Percentiles rank a stretch among this genome's conserved stretches.
Conservation (phyloP, 352 stramenopile species). For the Halophytophthora batemanensis region DNA sequence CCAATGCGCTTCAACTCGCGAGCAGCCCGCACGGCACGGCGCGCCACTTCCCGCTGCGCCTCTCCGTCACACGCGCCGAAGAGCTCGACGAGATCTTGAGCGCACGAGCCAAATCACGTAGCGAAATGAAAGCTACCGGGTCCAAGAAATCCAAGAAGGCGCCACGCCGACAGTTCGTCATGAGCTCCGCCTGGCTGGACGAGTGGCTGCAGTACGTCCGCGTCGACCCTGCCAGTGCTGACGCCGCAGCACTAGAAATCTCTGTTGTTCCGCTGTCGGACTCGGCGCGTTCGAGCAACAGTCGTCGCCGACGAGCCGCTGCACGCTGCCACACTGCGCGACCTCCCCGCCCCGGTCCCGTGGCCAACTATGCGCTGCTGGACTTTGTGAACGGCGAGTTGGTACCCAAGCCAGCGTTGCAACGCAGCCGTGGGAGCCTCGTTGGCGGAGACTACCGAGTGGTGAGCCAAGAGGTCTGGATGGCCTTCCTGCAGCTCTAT, state of each 20-base stretch:
- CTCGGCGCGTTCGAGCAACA: constrained; percentile 1
- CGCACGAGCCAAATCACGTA: constrained; percentile 34
- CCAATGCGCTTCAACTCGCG: constrained; percentile 23
- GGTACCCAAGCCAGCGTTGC: constrained; percentile 36
- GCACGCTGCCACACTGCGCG: constrained; percentile 9
- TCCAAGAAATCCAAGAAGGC: constrained; percentile 5
- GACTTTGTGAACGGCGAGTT: constrained; percentile 67
- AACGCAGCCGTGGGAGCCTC: constrained; percentile 37
- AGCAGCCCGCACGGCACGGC: constrained; percentile 11
- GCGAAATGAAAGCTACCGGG: constrained; percentile 1
- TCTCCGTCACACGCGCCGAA: constrained; percentile 32
- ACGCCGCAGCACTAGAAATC: constrained; percentile 1
- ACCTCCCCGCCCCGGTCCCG: constrained; percentile 40
- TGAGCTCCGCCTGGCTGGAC: constrained; percentile 59
- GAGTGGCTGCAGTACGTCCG: constrained; percentile 71
- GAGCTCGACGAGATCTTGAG: constrained; percentile 58
- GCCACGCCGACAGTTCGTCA: constrained; percentile 37
- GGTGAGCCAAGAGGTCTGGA: constrained; percentile 68
- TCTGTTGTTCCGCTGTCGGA: constrained; percentile 6
- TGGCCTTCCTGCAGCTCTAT: constrained; percentile 54
- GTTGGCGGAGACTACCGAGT: constrained; percentile 51
- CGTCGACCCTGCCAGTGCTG: constrained; percentile 27
- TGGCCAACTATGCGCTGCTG: constrained; percentile 64
- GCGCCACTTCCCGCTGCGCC: constrained; percentile 22
- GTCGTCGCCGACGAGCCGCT: constrained; percentile 7